phyloP scores from a whole-genome alignment of 768 basidiomycete genomes.

The Lentinula guzmanii region DNA sequence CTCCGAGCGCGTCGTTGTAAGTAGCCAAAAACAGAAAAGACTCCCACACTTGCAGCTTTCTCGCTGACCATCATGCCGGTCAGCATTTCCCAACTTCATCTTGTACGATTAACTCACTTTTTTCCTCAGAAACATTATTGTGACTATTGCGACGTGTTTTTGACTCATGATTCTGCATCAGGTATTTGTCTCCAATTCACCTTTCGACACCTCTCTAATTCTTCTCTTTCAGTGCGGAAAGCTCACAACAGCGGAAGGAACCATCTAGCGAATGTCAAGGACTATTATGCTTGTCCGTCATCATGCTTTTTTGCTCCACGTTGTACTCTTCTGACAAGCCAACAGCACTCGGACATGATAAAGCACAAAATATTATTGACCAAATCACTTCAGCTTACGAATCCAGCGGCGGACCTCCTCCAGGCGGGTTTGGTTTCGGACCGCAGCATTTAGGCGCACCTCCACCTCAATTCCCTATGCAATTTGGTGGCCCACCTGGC shows the following conservation, averaged over 20 bases:
- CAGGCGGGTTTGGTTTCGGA: conserved; percentile 82
- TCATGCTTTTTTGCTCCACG: not conserved
- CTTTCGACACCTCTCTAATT: conserved; percentile 13
- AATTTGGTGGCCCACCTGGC: conserved; percentile 36
- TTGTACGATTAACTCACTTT: conserved; percentile 5
- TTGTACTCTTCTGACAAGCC: conserved; percentile 9
- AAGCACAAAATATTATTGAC: conserved; percentile 97
- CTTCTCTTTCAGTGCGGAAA: conserved; percentile 67
- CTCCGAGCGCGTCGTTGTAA: conserved; percentile 9
- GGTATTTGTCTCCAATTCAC: conserved; percentile 37
- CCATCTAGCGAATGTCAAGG: conserved; percentile 92
- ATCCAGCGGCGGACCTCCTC: conserved; percentile 76
- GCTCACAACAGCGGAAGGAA: conserved; percentile 98
- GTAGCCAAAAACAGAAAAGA: not conserved
- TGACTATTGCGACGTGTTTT: conserved; percentile 89
- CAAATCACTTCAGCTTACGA: conserved; percentile 95
- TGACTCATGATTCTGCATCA: conserved; percentile 92
- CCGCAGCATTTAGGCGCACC: conserved; percentile 69
- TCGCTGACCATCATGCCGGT: conserved; percentile 55
- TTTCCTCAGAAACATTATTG: conserved; percentile 79
- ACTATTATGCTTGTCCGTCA: conserved; percentile 88
- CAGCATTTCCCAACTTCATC: conserved; percentile 20
- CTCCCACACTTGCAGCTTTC: conserved; percentile 7
- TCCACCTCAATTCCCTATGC: conserved; percentile 17
- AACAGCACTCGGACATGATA: conserved; percentile 86